phyloP scores from a whole-genome alignment of 2,329 filamentous ascomycete species.

The Capronia epimyces region DNA sequence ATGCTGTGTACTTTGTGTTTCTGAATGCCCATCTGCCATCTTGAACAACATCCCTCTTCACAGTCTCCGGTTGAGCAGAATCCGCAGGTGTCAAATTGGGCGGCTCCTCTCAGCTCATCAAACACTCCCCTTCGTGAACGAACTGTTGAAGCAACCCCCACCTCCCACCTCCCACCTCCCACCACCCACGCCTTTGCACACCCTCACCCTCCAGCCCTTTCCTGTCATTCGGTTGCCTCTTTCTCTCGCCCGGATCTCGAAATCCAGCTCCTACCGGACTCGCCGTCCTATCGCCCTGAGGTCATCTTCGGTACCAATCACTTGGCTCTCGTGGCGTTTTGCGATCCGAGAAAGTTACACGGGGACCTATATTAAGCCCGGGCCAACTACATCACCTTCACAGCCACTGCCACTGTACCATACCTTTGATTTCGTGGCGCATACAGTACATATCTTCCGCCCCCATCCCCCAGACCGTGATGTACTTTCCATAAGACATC shows the following conservation, averaged over 20 bases:
- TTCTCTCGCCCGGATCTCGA: neutral
- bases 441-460: neutral
- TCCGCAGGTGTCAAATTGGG: neutral
- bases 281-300: conserved; percentile 6
- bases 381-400: neutral
- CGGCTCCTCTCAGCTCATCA: neutral
- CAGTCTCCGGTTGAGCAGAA: too few relatives aligned
- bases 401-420: neutral
- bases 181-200: conserved; percentile 11
- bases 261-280: conserved; percentile 3
- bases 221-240: conserved; percentile 7
- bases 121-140: too few relatives aligned
- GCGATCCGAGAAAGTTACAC: neutral
- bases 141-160: too few relatives aligned
- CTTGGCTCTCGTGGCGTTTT: neutral
- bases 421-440: neutral
- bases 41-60: neutral
- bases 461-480: neutral
- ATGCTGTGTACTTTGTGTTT: too few relatives aligned
- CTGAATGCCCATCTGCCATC: too few relatives aligned
- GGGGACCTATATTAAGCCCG: neutral
- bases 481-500: neutral
- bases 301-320: conserved; percentile 12
- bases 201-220: conserved; percentile 5
- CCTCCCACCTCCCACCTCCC: too few relatives aligned